Evolutionary conservation across 2,329 filamentous ascomycete species (phyloP).

Genomic region (Boeremia lycopersici): DNA sequence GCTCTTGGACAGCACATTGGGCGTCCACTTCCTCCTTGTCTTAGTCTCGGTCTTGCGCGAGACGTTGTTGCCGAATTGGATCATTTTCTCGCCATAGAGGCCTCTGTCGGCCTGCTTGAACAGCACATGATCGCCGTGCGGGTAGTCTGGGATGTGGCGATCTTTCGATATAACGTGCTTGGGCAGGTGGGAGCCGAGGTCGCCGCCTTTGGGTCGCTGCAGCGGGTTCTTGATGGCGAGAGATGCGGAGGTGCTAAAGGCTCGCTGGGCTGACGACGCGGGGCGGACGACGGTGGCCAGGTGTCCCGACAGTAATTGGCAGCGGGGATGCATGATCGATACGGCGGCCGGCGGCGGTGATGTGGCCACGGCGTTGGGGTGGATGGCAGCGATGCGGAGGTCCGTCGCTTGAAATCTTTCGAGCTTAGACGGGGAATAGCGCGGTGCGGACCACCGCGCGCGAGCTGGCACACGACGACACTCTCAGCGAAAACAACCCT

Average conservation of each 20-base stretch:
- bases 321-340: constrained; percentile 36
- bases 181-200: constrained; percentile 45
- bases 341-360: constrained; percentile 19
- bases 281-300: constrained; percentile 20
- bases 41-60: constrained; percentile 71
- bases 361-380: constrained; percentile 22
- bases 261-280: constrained; percentile 27
- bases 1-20: constrained; percentile 71
- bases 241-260: constrained; percentile 33
- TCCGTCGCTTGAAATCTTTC: constrained; percentile 23
- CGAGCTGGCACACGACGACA: neutral
- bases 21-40: constrained; percentile 74
- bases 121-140: constrained; percentile 69
- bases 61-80: constrained; percentile 81
- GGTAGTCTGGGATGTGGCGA: constrained; percentile 61
- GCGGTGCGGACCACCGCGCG: constrained; percentile 1
- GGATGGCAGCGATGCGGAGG: constrained; percentile 26
- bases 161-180: constrained; percentile 41
- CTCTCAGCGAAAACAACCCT: no score
- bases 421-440: constrained; percentile 22
- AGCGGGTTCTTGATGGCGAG: constrained; percentile 35
- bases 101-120: constrained; percentile 84
- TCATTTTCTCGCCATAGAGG: constrained; percentile 71
- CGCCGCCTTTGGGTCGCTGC: constrained; percentile 37
- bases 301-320: constrained; percentile 38